Conservation (phyloP, 306 rosid genomes). For the Acacia acuminata region DNA sequence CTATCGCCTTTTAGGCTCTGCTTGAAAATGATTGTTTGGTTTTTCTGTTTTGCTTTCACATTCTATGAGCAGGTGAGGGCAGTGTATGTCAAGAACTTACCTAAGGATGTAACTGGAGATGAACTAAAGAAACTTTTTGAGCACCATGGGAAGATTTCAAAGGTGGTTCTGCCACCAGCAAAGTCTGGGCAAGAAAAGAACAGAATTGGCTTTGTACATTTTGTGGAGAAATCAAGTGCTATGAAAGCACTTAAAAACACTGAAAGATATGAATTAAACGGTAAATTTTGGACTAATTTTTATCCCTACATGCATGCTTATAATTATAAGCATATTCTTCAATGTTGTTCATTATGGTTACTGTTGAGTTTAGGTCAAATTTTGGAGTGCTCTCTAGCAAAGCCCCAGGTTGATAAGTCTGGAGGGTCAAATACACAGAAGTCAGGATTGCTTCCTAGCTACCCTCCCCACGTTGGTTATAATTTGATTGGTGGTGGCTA, state of each 20-base stretch:
- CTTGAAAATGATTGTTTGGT: neutral
- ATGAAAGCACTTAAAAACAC: slow-evolving; percentile 94
- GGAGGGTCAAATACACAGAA: slow-evolving; percentile 65
- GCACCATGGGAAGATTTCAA: slow-evolving; percentile 91
- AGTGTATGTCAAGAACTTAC: slow-evolving; percentile 87
- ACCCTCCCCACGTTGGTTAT: slow-evolving; percentile 75
- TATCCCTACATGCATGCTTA: neutral
- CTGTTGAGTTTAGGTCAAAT: slow-evolving; percentile 62
- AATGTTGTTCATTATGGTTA: slow-evolving; percentile 23
- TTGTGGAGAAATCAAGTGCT: slow-evolving; percentile 86
- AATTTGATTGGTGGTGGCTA: slow-evolving; percentile 77
- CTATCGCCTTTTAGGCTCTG: neutral
- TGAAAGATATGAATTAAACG: slow-evolving; percentile 87
- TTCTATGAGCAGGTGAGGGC: slow-evolving; percentile 76
- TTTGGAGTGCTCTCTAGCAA: slow-evolving; percentile 94
- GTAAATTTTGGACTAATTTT: slow-evolving; percentile 36
- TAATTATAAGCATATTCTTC: slow-evolving; percentile 14
- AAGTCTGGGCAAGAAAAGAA: slow-evolving; percentile 86
- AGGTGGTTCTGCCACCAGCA: slow-evolving; percentile 95
- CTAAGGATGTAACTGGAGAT: slow-evolving; percentile 88
- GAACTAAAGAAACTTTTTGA: slow-evolving; percentile 87
- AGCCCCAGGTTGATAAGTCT: slow-evolving; percentile 89
- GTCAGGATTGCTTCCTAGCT: slow-evolving; percentile 80
- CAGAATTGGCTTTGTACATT: slow-evolving; percentile 95
- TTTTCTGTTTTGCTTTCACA: neutral